Evolutionary conservation across 78 protist species (phyloP), one percentile per base, ranked within the genome.

Genomic region (Dictyostelium intermedium): DNA sequence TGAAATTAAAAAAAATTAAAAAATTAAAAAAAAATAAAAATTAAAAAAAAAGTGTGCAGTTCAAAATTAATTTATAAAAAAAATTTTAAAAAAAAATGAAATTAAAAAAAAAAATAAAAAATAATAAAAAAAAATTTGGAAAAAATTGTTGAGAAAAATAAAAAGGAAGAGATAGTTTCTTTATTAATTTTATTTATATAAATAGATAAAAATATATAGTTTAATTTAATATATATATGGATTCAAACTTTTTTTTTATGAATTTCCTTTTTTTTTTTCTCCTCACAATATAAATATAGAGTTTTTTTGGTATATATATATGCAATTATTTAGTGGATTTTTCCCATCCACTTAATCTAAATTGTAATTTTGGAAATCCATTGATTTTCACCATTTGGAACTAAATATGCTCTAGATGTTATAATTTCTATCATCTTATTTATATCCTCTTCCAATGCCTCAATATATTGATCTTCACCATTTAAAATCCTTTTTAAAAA

Each of bases 381-480:
- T 35, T 30, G 18, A 70, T 70, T 69, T n/a, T 89, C 94, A 2
- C 87, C 94, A 80, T 5, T 47, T 70, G 94, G 94, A 23, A 41
- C 41, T 14, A 89, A 80, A 47, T 89, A 89, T 11, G 94, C 76
- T 89, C 94, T 89, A 5, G 87, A 80, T 9, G 94, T 89, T 20
- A 89, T 74, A 34, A 80, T 80, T 5, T 89, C 94, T 69, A 80
- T 80, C n/a, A 89, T 89, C 25, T 69, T 89, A 30, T 1, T 9
- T 43, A 89, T 80, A 78, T 89, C 94, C 3, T 69, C 60, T n/a
- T 89, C 94, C 8, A 81, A 23, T 18, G 80, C 94, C 70, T 89
- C 69, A 80, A 89, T 89, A 50, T 89, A 89, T 80, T 89, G 94
- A 80, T 78, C 94, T 47, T 89, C 94, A 6, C 56, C 61, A 86